phyloP scores from a whole-genome alignment of 2,329 filamentous ascomycete species.

The Chaetomium strumarium region DNA sequence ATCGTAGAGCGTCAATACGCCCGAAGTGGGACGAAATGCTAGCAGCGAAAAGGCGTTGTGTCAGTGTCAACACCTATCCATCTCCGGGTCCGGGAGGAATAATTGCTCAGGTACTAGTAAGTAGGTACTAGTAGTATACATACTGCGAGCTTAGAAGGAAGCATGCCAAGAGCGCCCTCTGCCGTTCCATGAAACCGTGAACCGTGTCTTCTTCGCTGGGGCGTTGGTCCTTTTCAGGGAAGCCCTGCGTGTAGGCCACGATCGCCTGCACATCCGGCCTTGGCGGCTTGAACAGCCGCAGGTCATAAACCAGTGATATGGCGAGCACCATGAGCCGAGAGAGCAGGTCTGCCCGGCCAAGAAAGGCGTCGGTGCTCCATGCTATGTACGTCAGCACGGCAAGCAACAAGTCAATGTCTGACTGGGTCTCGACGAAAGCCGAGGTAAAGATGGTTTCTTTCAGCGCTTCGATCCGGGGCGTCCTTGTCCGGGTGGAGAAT shows the following conservation, averaged over 20 bases:
- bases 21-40: neutral
- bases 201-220: neutral
- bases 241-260: neutral
- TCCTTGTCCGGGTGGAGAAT: neutral
- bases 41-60: neutral
- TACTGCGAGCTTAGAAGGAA: neutral
- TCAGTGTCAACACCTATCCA: neutral
- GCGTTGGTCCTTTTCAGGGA: neutral
- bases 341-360: neutral
- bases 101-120: no score
- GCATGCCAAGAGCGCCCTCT: neutral
- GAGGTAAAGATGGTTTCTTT: neutral
- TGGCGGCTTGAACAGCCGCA: neutral
- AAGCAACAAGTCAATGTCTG: neutral
- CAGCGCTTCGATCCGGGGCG: neutral
- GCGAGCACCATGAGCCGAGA: neutral
- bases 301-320: neutral
- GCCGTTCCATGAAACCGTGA: neutral
- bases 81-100: neutral
- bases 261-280: neutral
- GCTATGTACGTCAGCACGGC: neutral
- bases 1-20: neutral
- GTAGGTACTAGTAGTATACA: neutral
- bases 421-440: neutral
- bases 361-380: neutral